Evolutionary conservation across 768 basidiomycete species (phyloP).

Genomic region (Hypsizygus marmoreus): DNA sequence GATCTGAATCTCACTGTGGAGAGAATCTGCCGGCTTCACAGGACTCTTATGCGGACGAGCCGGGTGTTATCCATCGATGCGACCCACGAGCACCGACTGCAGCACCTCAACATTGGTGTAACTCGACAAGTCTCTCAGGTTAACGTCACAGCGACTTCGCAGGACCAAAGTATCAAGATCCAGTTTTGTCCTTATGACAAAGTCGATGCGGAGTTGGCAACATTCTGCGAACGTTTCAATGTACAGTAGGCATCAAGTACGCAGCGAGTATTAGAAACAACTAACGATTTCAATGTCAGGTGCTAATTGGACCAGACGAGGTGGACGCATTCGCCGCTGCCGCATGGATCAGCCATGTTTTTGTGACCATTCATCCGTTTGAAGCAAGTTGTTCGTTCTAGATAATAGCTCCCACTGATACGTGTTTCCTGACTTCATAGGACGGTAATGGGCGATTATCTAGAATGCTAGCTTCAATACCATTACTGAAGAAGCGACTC

Average conservation of each 20-base stretch:
- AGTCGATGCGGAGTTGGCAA: constrained; percentile 10
- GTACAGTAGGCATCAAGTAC: background rate
- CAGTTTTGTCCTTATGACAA: constrained; percentile 21
- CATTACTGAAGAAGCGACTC: constrained; percentile 12
- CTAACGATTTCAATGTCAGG: constrained; percentile 12
- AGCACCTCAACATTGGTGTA: constrained; percentile 16
- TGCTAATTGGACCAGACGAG: constrained; percentile 8
- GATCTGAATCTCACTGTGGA: constrained; percentile 14
- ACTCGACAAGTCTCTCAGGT: constrained; percentile 14
- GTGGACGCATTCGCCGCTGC: constrained; percentile 20
- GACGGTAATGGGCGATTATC: constrained; percentile 20
- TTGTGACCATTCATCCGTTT: constrained; percentile 20
- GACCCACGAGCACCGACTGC: background rate
- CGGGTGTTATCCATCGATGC: constrained; percentile 5
- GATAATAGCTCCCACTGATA: background rate
- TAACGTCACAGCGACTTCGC: constrained; percentile 11
- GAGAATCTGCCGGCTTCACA: constrained; percentile 10
- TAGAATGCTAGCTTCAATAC: constrained; percentile 17
- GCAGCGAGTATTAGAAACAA: background rate
- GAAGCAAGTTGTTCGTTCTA: constrained; percentile 9
- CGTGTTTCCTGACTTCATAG: constrained; percentile 4
- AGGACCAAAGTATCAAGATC: constrained; percentile 6
- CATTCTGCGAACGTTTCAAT: constrained; percentile 19
- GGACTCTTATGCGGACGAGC: constrained; percentile 13
- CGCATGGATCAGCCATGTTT: constrained; percentile 20